Evolutionary conservation across 768 basidiomycete genomes (phyloP).

Genomic region (Macrocybe gigantea): DNA sequence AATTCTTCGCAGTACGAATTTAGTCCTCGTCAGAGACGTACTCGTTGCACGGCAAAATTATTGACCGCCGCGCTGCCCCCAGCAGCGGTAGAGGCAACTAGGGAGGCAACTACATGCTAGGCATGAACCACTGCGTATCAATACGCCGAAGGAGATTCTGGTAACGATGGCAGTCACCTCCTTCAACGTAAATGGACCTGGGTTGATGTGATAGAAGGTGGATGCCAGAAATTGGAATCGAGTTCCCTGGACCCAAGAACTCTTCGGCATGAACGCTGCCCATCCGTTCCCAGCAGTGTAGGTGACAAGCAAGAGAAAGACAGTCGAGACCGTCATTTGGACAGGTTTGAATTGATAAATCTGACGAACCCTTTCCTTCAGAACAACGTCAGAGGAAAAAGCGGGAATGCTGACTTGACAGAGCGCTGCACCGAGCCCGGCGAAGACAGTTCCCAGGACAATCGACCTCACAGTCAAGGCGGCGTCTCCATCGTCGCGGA

Average conservation of each 20-base stretch:
- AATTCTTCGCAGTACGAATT: too few relatives aligned
- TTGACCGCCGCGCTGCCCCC: constrained; percentile 46
- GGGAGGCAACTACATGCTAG: constrained; percentile 52
- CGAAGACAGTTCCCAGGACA: constrained; percentile 49
- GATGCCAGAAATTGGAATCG: constrained; percentile 33
- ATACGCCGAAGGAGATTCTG: not conserved
- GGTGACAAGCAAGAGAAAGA: constrained; percentile 51
- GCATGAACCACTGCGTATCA: not conserved
- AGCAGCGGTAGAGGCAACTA: constrained; percentile 53
- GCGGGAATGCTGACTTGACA: constrained; percentile 35
- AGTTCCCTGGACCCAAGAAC: constrained; percentile 37
- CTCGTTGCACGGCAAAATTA: constrained; percentile 59
- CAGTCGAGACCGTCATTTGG: constrained; percentile 42
- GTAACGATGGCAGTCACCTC: constrained; percentile 32
- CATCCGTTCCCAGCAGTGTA: constrained; percentile 47
- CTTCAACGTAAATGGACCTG: constrained; percentile 51
- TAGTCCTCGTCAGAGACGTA: constrained; percentile 13
- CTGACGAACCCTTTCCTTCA: constrained; percentile 19
- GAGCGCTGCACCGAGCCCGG: constrained; percentile 53
- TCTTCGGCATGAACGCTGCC: constrained; percentile 40
- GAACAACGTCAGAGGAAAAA: not conserved
- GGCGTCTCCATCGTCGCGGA: constrained; percentile 51
- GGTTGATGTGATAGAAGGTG: constrained; percentile 45
- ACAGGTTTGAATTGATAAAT: constrained; percentile 59
- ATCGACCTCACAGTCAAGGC: constrained; percentile 53